Percentiles rank a stretch among this genome's conserved stretches.
These are phyloP conservation scores for Debaryomycetaceae sp. DNA, from an alignment of 1,139 yeast species.

Conservation along the genomic window DNA sequence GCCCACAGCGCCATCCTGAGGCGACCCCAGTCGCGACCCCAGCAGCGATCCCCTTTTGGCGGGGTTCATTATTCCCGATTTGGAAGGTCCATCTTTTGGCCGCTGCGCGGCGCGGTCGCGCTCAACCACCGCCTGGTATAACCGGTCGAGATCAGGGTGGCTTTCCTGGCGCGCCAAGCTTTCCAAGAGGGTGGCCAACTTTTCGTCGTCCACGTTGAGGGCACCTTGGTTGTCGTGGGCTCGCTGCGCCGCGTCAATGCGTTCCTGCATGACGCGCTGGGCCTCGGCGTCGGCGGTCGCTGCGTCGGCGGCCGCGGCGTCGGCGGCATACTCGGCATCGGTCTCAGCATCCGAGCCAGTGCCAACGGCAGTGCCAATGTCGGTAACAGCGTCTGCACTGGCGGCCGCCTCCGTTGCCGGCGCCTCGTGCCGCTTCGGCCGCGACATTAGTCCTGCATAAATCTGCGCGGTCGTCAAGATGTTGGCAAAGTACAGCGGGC, in stretches of 20 bases:
- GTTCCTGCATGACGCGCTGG: conserved; percentile 1
- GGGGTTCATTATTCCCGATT: no score
- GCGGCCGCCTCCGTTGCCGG: conserved; percentile 14
- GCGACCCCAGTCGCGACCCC: no score
- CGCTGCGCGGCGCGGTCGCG: conserved; percentile 3
- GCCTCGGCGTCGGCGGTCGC: neutral
- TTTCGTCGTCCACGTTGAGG: conserved; percentile 8
- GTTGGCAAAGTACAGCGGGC: conserved; percentile 32
- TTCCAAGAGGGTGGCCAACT: conserved; percentile 4
- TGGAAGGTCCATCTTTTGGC: no score
- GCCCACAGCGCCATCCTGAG: no score
- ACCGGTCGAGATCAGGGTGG: conserved; percentile 7
- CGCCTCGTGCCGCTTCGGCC: conserved; percentile 16
- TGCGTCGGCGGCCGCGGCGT: conserved; percentile 5
- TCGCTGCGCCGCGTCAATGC: conserved; percentile 4
- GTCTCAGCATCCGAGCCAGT: conserved; percentile 6
- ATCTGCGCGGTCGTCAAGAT: conserved; percentile 50
- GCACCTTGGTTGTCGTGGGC: conserved; percentile 6
- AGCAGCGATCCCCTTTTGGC: no score
- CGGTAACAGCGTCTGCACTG: conserved; percentile 4
- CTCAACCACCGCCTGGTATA: conserved; percentile 8
- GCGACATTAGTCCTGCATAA: conserved; percentile 46
- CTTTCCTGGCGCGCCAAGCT: conserved; percentile 3
- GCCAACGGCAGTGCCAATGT: conserved; percentile 1
- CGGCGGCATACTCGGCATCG: conserved; percentile 5